Conservation (phyloP, 805 yeast genomes). For the Wickerhamiella siamensis region DNA sequence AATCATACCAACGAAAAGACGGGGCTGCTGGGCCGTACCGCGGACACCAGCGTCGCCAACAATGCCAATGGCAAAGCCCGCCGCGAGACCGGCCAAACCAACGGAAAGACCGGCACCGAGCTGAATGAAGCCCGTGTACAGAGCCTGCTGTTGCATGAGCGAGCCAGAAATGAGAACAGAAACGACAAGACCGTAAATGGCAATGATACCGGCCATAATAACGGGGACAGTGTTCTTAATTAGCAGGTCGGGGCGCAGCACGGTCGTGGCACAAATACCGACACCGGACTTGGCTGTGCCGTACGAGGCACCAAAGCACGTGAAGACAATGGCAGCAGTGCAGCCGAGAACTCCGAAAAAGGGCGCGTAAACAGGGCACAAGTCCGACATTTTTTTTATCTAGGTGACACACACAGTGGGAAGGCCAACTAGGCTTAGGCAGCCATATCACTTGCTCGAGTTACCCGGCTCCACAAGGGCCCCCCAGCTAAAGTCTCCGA, state of each 20-base stretch:
- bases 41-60: slow-evolving; percentile 99
- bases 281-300: slow-evolving; percentile 99
- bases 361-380: slow-evolving; percentile 36
- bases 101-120: slow-evolving; percentile 96
- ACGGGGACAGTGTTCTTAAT: slow-evolving; percentile 93
- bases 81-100: slow-evolving; percentile 94
- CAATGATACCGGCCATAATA: slow-evolving; percentile 98
- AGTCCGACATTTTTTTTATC: slow-evolving; percentile 10
- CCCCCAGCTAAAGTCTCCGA: too few relatives aligned
- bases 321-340: slow-evolving; percentile 97
- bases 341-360: slow-evolving; percentile 99
- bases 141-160: slow-evolving; percentile 77
- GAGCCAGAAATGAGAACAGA: slow-evolving; percentile 88
- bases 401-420: background rate
- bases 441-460: background rate
- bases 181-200: slow-evolving; percentile 93
- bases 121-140: slow-evolving; percentile 95
- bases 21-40: slow-evolving; percentile 96
- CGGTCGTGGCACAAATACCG: slow-evolving; percentile 97
- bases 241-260: slow-evolving; percentile 89
- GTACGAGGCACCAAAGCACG: slow-evolving; percentile 97
- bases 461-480: too few relatives aligned
- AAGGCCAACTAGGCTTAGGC: background rate
- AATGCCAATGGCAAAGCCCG: slow-evolving; percentile 98
- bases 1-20: slow-evolving; percentile 96